Evolutionary conservation across 495 filamentous ascomycete species (phyloP), one percentile per base, ranked within the genome.

Genomic region (Xanthoparmelia taractica): DNA sequence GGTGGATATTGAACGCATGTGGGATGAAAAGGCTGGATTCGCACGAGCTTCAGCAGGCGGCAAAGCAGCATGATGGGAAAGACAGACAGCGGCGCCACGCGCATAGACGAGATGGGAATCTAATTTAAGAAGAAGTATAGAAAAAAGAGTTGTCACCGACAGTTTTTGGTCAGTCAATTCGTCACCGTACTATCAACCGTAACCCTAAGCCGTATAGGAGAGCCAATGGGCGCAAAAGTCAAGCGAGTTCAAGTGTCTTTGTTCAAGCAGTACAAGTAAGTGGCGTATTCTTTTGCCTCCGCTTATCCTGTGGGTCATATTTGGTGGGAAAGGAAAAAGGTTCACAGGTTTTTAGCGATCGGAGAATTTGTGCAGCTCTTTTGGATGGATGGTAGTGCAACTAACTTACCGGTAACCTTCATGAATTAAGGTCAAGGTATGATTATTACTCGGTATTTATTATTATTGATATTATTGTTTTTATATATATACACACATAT

Each of bases 31-130:
- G 57, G 27, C 37, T 47, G 31, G 25, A 29, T 63, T 54, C 33
- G 61, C 61, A 58, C 54, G 61, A 63, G 54, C 54, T 36, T 34
- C 54, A 38, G 2, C 27, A 25, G 55, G 61, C 61, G 61, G 61
- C 57, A 63, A 63, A 63, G 20, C 20, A 57, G 54, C 38, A 63
- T 57, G 38, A 58, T 40, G 52, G 25, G 13, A 41, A 15, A 36
- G 43, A 20, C 38, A 58, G 56, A n/a, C 5, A 15, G 34, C 56
- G 56, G 56, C 56, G 55, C 38, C 38, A 37, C 56, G 56, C 56
- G 56, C 56, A 40, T 58, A 58, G 56, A 58, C 56, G 56, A 58
- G 36, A 20, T 58, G 15, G 50, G 1, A 31, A 33, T 33, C 33
- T 43, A 11, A 40, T 40, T 15, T 40, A 40, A n/a, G 29, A 7